phyloP scores from a whole-genome alignment of 306 rosid species.

The Cucurbita pepo region DNA sequence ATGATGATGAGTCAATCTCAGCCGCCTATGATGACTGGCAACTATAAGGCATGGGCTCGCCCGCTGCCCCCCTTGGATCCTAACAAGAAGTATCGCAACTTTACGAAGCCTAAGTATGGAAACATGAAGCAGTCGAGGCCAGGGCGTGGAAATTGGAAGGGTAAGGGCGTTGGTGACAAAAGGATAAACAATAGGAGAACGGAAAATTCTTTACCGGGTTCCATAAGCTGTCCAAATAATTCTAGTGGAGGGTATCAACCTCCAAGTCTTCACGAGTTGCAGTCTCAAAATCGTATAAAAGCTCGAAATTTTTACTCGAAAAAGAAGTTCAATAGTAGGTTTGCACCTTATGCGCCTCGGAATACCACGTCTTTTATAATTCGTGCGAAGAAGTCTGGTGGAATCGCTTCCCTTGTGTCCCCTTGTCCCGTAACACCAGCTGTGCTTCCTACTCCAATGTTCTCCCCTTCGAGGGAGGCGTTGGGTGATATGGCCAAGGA shows the following conservation, averaged over 20 bases:
- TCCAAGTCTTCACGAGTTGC: slow-evolving; percentile 64
- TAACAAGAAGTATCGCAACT: slow-evolving; percentile 5
- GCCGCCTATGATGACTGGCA: slow-evolving; percentile 29
- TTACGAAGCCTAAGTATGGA: slow-evolving; percentile 10
- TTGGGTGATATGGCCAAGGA: slow-evolving; percentile 52
- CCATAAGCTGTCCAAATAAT: slow-evolving; percentile 13
- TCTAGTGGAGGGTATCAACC: slow-evolving; percentile 34
- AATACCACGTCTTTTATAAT: slow-evolving; percentile 66
- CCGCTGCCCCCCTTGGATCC: slow-evolving; percentile 18
- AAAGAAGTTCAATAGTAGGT: slow-evolving; percentile 41
- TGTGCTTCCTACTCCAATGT: slow-evolving; percentile 58
- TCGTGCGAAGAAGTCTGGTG: slow-evolving; percentile 50
- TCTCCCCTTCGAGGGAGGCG: slow-evolving; percentile 53
- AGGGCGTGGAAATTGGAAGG: slow-evolving; percentile 59
- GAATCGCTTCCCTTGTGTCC: slow-evolving; percentile 67
- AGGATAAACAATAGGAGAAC: slow-evolving; percentile 41
- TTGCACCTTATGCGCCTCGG: slow-evolving; percentile 70
- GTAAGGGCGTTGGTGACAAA: slow-evolving; percentile 46
- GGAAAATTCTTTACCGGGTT: slow-evolving; percentile 24
- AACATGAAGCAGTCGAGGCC: slow-evolving; percentile 10
- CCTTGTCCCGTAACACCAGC: slow-evolving; percentile 83
- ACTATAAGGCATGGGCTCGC: slow-evolving; percentile 24
- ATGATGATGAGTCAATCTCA: slow-evolving; percentile 24
- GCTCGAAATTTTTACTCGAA: slow-evolving; percentile 41
- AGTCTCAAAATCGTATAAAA: slow-evolving; percentile 60